phyloP scores from a whole-genome alignment of 2,329 filamentous ascomycete genomes.

The Venturia asperata region DNA sequence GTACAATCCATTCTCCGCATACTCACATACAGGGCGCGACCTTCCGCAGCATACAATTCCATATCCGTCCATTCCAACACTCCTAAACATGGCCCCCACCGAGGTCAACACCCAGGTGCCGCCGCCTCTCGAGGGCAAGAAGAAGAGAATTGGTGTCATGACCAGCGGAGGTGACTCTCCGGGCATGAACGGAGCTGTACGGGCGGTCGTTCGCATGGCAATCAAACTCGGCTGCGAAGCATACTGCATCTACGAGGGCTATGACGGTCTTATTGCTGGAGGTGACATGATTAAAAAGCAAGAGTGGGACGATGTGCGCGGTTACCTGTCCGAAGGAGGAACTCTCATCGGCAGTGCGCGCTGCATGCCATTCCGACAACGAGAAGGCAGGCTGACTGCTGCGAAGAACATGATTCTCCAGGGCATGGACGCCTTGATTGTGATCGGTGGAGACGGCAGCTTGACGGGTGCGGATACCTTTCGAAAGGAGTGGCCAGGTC shows the following conservation, averaged over 20 bases:
- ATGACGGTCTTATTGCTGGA: conserved; percentile 87
- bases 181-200: conserved; percentile 88
- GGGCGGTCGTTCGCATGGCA: conserved; percentile 84
- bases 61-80: too few species aligned
- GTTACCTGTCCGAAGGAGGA: conserved; percentile 87
- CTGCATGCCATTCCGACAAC: conserved; percentile 87
- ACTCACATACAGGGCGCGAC: not conserved
- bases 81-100: conserved; percentile 1
- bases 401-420: conserved; percentile 83
- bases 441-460: conserved; percentile 94
- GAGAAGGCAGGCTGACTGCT: conserved; percentile 71
- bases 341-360: conserved; percentile 93
- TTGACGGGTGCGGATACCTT: conserved; percentile 94
- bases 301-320: conserved; percentile 88
- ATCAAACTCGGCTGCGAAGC: conserved; percentile 60
- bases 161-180: conserved; percentile 91
- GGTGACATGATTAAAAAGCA: conserved; percentile 82
- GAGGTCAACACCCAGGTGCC: conserved; percentile 6
- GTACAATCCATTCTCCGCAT: not conserved
- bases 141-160: conserved; percentile 75
- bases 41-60: not conserved
- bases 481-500: conserved; percentile 80
- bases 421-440: conserved; percentile 91
- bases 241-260: conserved; percentile 70
- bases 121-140: conserved; percentile 31